Percentiles rank a stretch among this genome's conserved stretches.
phyloP scores from a whole-genome alignment of 495 filamentous ascomycete genomes.

The Penicillium steckii region DNA sequence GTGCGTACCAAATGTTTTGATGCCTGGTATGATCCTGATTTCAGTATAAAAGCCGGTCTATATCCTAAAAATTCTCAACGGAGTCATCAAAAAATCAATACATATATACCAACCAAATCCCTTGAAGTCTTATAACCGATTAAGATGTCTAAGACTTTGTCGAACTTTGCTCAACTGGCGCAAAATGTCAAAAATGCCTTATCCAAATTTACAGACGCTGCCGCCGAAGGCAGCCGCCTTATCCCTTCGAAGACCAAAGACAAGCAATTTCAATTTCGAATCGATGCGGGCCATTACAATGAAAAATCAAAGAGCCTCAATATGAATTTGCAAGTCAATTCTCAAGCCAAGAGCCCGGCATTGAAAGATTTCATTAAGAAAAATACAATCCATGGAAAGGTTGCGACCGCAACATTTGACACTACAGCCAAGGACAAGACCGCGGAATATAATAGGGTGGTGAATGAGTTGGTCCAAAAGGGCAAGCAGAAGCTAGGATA shows the following conservation, averaged over 20 bases:
- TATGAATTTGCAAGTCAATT: constrained; percentile 20
- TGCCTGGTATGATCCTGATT: too few relatives aligned
- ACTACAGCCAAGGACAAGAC: constrained; percentile 10
- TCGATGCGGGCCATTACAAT: constrained; percentile 18
- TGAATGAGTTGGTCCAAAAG: neutral
- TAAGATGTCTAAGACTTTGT: neutral
- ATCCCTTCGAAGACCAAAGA: constrained; percentile 12
- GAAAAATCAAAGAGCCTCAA: constrained; percentile 9
- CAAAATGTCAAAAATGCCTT: constrained; percentile 4
- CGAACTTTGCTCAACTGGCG: constrained; percentile 2
- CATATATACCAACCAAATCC: too few relatives aligned
- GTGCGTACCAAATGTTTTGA: too few relatives aligned
- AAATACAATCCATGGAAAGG: constrained; percentile 16
- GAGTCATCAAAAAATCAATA: too few relatives aligned
- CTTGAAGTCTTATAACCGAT: too few relatives aligned
- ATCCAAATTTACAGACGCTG: constrained; percentile 10
- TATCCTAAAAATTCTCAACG: too few relatives aligned
- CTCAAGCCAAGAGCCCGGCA: constrained; percentile 18
- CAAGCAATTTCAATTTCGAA: constrained; percentile 9
- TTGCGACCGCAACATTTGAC: constrained; percentile 6
- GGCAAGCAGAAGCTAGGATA: constrained; percentile 1
- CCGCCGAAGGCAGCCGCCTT: constrained; percentile 8
- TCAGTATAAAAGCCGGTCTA: too few relatives aligned
- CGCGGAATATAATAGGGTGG: constrained; percentile 1
- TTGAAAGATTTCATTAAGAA: constrained; percentile 18